Conservation (phyloP, 2,329 filamentous ascomycete genomes). For the Penicillium sp. region DNA sequence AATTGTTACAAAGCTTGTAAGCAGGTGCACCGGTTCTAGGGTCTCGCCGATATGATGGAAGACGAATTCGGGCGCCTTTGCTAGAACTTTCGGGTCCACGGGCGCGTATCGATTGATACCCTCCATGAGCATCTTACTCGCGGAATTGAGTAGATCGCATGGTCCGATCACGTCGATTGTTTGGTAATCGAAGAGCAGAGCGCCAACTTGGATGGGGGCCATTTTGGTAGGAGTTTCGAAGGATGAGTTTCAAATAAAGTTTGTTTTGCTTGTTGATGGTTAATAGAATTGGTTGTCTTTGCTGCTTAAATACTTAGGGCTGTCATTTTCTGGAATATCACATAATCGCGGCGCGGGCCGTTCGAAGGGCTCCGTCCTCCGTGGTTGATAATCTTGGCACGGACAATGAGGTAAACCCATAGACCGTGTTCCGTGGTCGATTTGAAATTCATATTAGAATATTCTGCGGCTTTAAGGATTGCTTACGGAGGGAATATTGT, state of each 20-base stretch:
- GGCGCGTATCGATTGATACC: slow-evolving; percentile 11
- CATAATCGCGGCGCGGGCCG: background rate
- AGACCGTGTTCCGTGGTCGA: background rate
- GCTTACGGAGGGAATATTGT: background rate
- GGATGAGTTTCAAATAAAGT: background rate
- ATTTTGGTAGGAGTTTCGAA: slow-evolving; percentile 6
- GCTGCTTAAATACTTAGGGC: background rate
- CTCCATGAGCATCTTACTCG: slow-evolving; percentile 20
- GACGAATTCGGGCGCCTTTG: slow-evolving; percentile 30
- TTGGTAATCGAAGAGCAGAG: slow-evolving; percentile 35
- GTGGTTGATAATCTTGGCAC: background rate
- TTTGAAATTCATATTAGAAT: background rate
- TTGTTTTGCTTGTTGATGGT: background rate
- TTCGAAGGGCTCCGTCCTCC: background rate
- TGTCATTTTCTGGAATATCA: background rate
- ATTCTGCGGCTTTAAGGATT: background rate
- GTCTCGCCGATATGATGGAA: slow-evolving; percentile 41
- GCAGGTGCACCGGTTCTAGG: slow-evolving; percentile 28
- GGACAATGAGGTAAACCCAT: background rate
- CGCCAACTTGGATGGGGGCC: slow-evolving; percentile 28
- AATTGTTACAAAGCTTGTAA: slow-evolving; percentile 24
- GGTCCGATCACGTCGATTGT: slow-evolving; percentile 37
- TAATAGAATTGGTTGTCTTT: background rate
- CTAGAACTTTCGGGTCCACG: slow-evolving; percentile 21
- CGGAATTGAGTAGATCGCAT: slow-evolving; percentile 33